phyloP scores from a whole-genome alignment of 768 basidiomycete species.

The Calvatia gigantea region DNA sequence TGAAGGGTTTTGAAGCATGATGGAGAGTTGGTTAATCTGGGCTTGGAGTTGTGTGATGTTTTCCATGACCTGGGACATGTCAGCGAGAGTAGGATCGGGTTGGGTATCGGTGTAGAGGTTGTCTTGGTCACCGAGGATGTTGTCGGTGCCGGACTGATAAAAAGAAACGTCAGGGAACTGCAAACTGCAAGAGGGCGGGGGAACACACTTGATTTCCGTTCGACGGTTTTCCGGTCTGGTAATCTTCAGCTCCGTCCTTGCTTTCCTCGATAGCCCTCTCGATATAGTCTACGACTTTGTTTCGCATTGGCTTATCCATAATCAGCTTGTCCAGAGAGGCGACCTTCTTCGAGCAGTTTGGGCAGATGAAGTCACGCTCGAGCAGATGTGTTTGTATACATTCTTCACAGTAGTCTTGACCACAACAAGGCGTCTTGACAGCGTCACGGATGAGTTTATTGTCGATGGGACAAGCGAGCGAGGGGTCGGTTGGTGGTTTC shows the following conservation, averaged over 20 bases:
- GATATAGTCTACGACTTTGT: constrained; percentile 78
- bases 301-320: constrained; percentile 75
- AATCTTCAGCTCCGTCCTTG: constrained; percentile 54
- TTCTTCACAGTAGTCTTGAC: constrained; percentile 90
- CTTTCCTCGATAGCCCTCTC: constrained; percentile 78
- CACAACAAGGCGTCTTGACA: constrained; percentile 94
- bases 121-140: constrained; percentile 42
- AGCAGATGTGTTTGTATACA: constrained; percentile 93
- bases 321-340: constrained; percentile 84
- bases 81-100: constrained; percentile 52
- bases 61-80: constrained; percentile 68
- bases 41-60: constrained; percentile 82
- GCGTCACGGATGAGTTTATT: constrained; percentile 92
- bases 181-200: neutral
- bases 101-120: constrained; percentile 67
- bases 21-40: constrained; percentile 75
- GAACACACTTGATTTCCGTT: constrained; percentile 30
- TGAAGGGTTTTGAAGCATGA: constrained; percentile 76
- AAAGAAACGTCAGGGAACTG: neutral
- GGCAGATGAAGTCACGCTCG: constrained; percentile 94
- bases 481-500: constrained; percentile 69
- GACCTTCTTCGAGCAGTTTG: constrained; percentile 84
- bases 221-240: constrained; percentile 18
- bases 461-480: constrained; percentile 88
- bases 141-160: constrained; percentile 12